Evolutionary conservation across 2,329 filamentous ascomycete genomes (phyloP).

Genomic region (Exophiala bonariae): DNA sequence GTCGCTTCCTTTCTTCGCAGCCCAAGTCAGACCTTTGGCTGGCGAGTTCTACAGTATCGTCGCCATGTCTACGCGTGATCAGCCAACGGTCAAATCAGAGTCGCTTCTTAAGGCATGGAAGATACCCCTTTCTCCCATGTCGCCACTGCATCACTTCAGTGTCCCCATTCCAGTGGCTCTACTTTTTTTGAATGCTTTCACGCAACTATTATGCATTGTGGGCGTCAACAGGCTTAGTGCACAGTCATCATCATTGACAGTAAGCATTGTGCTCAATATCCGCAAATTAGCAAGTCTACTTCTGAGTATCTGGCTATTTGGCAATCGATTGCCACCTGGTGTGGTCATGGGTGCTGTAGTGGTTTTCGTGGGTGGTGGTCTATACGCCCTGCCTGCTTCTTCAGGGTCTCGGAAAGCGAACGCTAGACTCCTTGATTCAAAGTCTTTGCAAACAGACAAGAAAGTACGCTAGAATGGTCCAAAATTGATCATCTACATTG

Average conservation of each 20-base stretch:
- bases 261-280: slow-evolving; percentile 94
- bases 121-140: slow-evolving; percentile 29
- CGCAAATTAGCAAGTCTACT: slow-evolving; percentile 89
- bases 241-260: slow-evolving; percentile 84
- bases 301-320: slow-evolving; percentile 91
- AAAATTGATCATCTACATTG: too few relatives aligned
- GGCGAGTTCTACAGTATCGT: slow-evolving; percentile 15
- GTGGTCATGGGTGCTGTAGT: slow-evolving; percentile 79
- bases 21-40: slow-evolving; percentile 38
- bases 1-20: slow-evolving; percentile 46
- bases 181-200: slow-evolving; percentile 63
- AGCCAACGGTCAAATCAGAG: slow-evolving; percentile 18
- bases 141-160: slow-evolving; percentile 4
- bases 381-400: slow-evolving; percentile 62
- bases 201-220: slow-evolving; percentile 91
- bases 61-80: slow-evolving; percentile 45
- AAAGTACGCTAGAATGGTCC: too few relatives aligned
- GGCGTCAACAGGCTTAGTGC: slow-evolving; percentile 94
- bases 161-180: slow-evolving; percentile 33
- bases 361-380: slow-evolving; percentile 85
- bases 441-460: too few relatives aligned
- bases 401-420: too few relatives aligned
- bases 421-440: too few relatives aligned
- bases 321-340: slow-evolving; percentile 73
- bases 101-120: slow-evolving; percentile 7